Evolutionary conservation across 495 filamentous ascomycete genomes (phyloP).

Genomic region (Neurospora pannonica): DNA sequence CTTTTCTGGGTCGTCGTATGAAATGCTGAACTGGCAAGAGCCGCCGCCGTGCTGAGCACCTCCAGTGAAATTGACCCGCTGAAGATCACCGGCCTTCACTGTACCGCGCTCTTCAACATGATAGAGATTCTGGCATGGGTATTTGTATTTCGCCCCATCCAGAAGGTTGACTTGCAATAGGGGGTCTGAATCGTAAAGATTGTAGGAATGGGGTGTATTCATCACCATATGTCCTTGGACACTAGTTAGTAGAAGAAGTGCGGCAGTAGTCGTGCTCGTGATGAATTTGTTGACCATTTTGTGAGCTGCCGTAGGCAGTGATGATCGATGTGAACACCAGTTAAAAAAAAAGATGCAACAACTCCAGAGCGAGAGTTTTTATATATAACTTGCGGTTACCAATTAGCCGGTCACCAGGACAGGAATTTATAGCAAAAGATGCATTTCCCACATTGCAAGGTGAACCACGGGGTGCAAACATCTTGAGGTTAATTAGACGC

Average conservation of each 20-base stretch:
- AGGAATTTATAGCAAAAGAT: neutral
- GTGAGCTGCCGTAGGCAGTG: neutral
- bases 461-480: neutral
- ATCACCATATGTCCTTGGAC: slow-evolving; percentile 57
- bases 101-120: neutral
- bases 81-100: slow-evolving; percentile 36
- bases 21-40: slow-evolving; percentile 69
- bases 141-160: slow-evolving; percentile 43
- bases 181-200: slow-evolving; percentile 16
- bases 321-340: neutral
- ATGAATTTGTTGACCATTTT: neutral
- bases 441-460: neutral
- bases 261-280: slow-evolving; percentile 9
- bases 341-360: neutral
- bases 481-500: neutral
- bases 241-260: slow-evolving; percentile 31
- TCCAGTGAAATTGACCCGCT: slow-evolving; percentile 40
- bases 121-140: slow-evolving; percentile 55
- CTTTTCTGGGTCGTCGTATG: slow-evolving; percentile 48
- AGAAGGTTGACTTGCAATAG: slow-evolving; percentile 49
- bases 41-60: slow-evolving; percentile 63
- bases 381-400: neutral
- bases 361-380: neutral
- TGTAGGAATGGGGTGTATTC: slow-evolving; percentile 51
- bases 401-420: neutral